Percentiles rank a stretch among this genome's conserved stretches.
Evolutionary conservation across 2,329 filamentous ascomycete species (phyloP).

Genomic region (Chaetomium sp.): DNA sequence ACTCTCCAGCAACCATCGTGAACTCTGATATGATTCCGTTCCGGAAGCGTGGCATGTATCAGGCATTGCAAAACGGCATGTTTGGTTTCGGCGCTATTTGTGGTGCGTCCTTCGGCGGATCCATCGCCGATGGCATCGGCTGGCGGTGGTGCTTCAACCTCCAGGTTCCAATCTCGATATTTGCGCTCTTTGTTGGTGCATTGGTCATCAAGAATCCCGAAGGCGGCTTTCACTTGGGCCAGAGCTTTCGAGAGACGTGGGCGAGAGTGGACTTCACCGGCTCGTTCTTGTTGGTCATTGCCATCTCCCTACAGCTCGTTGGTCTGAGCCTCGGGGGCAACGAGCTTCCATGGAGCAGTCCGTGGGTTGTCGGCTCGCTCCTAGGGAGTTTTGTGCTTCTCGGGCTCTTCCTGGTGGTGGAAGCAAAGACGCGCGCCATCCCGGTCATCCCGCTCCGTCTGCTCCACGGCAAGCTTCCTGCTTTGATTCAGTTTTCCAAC

Average conservation of each 20-base stretch:
- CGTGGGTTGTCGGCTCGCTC: conserved; percentile 51
- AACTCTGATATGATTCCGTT: conserved; percentile 67
- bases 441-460: conserved; percentile 58
- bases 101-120: conserved; percentile 65
- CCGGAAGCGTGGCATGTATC: conserved; percentile 57
- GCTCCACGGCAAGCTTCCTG: conserved; percentile 55
- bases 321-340: conserved; percentile 60
- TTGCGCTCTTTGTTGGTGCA: conserved; percentile 56
- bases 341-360: conserved; percentile 54
- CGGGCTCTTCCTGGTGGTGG: conserved; percentile 50
- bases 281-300: conserved; percentile 58
- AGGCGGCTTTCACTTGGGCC: conserved; percentile 33
- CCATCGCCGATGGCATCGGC: conserved; percentile 64
- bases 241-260: conserved; percentile 48
- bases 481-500: conserved; percentile 60
- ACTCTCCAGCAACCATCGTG: conserved; percentile 52
- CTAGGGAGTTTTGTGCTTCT: conserved; percentile 48
- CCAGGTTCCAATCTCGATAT: conserved; percentile 60
- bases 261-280: conserved; percentile 61
- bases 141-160: conserved; percentile 69
- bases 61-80: conserved; percentile 63
- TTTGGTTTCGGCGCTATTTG: conserved; percentile 64
- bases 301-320: conserved; percentile 59
- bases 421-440: conserved; percentile 52
- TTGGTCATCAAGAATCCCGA: conserved; percentile 54